Conservation (phyloP, 345 rosid species). For the Excoecaria agallocha region DNA sequence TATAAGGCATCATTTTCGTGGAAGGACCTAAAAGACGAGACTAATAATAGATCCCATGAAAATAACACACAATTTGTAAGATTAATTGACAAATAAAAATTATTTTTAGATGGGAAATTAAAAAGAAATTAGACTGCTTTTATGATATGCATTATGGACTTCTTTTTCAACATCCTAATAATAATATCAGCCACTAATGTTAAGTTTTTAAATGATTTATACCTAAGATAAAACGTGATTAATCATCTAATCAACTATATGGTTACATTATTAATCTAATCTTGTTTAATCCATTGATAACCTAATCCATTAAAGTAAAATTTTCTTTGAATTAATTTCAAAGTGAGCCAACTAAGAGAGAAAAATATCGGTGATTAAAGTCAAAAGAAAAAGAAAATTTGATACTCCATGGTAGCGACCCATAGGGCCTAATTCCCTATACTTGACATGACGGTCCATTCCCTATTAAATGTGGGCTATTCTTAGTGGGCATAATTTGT, state of each 20-base stretch:
- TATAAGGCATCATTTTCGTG: too few species aligned
- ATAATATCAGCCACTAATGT: slow-evolving; percentile 3
- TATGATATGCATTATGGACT: not conserved
- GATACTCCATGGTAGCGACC: too few species aligned
- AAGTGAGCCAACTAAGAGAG: too few species aligned
- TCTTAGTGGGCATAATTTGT: not conserved
- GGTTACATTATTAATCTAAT: not conserved
- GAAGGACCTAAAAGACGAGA: too few species aligned
- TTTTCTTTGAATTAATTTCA: not conserved
- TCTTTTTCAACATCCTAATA: not conserved
- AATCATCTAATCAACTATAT: not conserved
- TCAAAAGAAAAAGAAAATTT: too few species aligned
- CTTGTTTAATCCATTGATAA: not conserved
- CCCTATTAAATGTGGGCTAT: not conserved
- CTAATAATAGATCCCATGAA: too few species aligned
- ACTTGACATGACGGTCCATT: too few species aligned
- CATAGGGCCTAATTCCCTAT: too few species aligned
- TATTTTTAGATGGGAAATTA: not conserved
- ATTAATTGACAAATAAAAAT: too few species aligned
- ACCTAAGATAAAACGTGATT: not conserved
- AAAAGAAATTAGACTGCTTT: not conserved
- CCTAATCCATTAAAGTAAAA: not conserved
- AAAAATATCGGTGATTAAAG: too few species aligned
- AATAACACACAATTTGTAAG: not conserved
- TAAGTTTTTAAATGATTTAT: not conserved